These are phyloP conservation scores for Boletus eberwhitei DNA, from an alignment of 768 basidiomycete genomes.

Conservation along the genomic window DNA sequence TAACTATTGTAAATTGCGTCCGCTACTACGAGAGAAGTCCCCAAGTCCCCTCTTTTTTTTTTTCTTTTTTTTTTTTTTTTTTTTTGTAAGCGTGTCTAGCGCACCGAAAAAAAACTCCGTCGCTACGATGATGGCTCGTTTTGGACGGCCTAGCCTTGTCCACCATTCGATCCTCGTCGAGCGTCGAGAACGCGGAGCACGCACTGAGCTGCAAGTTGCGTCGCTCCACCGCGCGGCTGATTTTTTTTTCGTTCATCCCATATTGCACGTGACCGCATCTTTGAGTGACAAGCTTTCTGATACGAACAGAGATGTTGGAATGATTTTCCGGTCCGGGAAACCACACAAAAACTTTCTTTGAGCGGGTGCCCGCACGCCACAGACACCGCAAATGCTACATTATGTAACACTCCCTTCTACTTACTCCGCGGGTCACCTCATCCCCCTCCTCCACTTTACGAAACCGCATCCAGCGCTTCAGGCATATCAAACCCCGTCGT, in stretches of 20 bases:
- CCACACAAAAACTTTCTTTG: background rate
- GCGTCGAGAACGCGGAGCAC: slow-evolving; percentile 21
- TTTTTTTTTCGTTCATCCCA: no score
- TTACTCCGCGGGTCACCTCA: slow-evolving; percentile 24
- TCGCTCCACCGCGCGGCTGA: no score
- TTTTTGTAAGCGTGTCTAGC: slow-evolving; percentile 18
- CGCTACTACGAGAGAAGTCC: slow-evolving; percentile 24
- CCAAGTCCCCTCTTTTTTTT: slow-evolving; percentile 7
- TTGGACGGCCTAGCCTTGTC: no score
- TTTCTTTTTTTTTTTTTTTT: slow-evolving; percentile 4
- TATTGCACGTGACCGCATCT: slow-evolving; percentile 7
- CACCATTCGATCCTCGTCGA: no score
- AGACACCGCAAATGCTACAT: slow-evolving; percentile 3
- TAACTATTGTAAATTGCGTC: slow-evolving; percentile 24
- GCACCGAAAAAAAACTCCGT: slow-evolving; percentile 10
- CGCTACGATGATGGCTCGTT: background rate
- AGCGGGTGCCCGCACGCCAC: slow-evolving; percentile 13
- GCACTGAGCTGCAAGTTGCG: slow-evolving; percentile 20
- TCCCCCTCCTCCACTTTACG: slow-evolving; percentile 15
- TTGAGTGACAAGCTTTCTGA: slow-evolving; percentile 23
- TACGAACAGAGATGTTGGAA: slow-evolving; percentile 8
- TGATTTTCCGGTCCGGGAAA: slow-evolving; percentile 1
- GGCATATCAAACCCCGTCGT: slow-evolving; percentile 38
- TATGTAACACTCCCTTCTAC: slow-evolving; percentile 17
- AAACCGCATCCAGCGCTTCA: slow-evolving; percentile 31